Conservation (phyloP, 805 yeast species). For the Sugiyamaella floridensis region DNA sequence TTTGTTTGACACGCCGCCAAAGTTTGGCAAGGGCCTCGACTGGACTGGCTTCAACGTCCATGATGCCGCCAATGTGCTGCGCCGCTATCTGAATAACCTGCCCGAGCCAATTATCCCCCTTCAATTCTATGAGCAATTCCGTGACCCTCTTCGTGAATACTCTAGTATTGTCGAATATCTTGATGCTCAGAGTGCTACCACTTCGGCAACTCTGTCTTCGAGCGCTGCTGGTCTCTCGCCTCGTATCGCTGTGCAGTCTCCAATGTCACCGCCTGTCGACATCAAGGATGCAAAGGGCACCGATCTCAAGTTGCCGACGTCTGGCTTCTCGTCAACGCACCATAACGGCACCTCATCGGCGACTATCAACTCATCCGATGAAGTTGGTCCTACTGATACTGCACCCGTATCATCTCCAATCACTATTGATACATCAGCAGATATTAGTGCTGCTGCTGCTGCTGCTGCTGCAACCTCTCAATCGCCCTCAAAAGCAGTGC, state of each 20-base stretch:
- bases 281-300: too few species aligned
- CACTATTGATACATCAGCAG: neutral
- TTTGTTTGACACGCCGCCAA: conserved; percentile 79
- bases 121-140: conserved; percentile 63
- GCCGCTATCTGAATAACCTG: conserved; percentile 77
- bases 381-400: neutral
- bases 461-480: neutral
- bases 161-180: conserved; percentile 62
- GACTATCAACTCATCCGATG: neutral
- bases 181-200: conserved; percentile 38
- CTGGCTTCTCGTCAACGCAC: neutral
- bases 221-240: neutral
- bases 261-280: neutral
- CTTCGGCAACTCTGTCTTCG: neutral
- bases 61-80: conserved; percentile 86
- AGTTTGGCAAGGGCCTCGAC: conserved; percentile 74
- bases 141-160: conserved; percentile 61
- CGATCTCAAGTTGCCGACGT: neutral
- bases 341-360: conserved; percentile 1
- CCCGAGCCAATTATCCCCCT: conserved; percentile 91
- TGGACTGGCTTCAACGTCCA: conserved; percentile 96
- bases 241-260: neutral
- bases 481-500: neutral
- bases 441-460: neutral
- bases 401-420: conserved; percentile 4